These are phyloP conservation scores for Dicorynia guianensis DNA, from an alignment of 306 rosid genomes.

Conservation along the genomic window DNA sequence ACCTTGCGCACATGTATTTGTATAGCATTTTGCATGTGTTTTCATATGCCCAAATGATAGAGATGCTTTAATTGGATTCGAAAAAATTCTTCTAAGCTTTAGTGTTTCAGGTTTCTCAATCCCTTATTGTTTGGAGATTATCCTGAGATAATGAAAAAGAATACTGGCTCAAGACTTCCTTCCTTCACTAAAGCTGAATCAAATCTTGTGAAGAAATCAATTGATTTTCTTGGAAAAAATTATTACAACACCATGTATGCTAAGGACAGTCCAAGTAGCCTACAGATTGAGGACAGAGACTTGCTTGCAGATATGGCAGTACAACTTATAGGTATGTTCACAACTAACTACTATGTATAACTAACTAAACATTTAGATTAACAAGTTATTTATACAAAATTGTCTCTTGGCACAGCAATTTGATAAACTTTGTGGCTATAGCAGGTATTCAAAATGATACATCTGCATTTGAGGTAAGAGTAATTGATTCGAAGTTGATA, in stretches of 20 bases:
- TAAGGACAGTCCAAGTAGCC: slow-evolving; percentile 42
- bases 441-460: not conserved
- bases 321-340: slow-evolving; percentile 11
- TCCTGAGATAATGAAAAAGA: slow-evolving; percentile 58
- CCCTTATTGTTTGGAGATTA: slow-evolving; percentile 75
- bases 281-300: slow-evolving; percentile 29
- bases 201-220: slow-evolving; percentile 54
- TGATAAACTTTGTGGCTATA: too few relatives aligned
- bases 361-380: not conserved
- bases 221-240: slow-evolving; percentile 65
- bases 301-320: slow-evolving; percentile 11
- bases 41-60: too few relatives aligned
- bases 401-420: too few relatives aligned
- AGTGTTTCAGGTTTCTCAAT: slow-evolving; percentile 57
- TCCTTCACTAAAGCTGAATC: slow-evolving; percentile 56
- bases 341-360: not conserved
- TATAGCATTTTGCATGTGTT: too few relatives aligned
- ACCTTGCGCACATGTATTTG: too few relatives aligned
- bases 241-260: slow-evolving; percentile 37
- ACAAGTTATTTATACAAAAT: not conserved
- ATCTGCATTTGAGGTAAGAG: not conserved
- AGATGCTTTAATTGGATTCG: too few relatives aligned
- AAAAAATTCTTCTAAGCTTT: not conserved
- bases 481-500: too few relatives aligned
- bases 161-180: slow-evolving; percentile 68